Conservation (phyloP, 2,329 filamentous ascomycete genomes). For the Nannizzia gypsea region DNA sequence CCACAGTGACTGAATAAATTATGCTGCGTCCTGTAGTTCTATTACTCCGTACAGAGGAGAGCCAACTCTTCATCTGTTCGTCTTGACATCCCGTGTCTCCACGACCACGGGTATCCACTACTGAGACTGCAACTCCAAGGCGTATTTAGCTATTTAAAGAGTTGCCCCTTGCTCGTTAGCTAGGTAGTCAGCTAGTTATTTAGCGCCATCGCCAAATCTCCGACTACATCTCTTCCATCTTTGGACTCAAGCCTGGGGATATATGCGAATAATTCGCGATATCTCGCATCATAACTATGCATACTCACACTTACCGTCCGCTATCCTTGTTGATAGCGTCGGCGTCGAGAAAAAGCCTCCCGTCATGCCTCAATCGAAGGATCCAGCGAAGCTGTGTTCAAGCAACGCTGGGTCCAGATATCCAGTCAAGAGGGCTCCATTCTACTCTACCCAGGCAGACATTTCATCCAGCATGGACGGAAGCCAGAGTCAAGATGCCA, state of each 20-base stretch:
- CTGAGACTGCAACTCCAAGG: too few relatives aligned
- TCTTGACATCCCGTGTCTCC: neutral
- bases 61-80: neutral
- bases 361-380: neutral
- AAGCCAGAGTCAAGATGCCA: conserved; percentile 51
- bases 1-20: neutral
- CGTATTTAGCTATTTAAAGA: too few relatives aligned
- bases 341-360: neutral
- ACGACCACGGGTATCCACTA: neutral
- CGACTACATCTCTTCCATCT: neutral
- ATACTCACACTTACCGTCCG: neutral
- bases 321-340: neutral
- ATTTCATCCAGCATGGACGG: conserved; percentile 34
- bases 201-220: neutral
- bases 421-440: conserved; percentile 4
- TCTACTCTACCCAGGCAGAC: conserved; percentile 8
- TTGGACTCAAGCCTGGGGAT: neutral
- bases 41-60: neutral
- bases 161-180: too few relatives aligned
- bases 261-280: too few relatives aligned
- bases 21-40: neutral
- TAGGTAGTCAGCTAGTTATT: neutral
- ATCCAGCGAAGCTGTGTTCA: neutral
- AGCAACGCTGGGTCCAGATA: neutral
- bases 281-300: neutral